A percentile compares a stretch with the other conserved stretches of the same genome.
phyloP scores from a whole-genome alignment of 371 early-diverging fungal species.

The Lichtheimia ornata region DNA sequence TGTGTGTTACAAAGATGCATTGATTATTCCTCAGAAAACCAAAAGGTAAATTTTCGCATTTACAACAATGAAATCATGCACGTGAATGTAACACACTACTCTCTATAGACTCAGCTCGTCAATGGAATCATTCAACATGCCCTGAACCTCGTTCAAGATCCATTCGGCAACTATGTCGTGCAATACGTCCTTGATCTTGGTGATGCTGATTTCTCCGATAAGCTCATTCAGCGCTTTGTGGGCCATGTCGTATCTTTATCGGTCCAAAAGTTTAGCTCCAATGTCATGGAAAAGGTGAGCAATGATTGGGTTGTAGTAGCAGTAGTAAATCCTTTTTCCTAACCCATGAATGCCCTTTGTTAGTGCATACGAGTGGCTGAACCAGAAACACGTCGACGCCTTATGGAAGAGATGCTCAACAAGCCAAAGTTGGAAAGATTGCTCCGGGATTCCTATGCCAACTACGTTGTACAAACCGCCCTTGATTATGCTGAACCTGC shows the following conservation, averaged over 20 bases:
- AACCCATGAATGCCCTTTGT: background rate
- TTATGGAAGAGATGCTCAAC: slow-evolving; percentile 79
- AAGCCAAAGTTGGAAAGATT: slow-evolving; percentile 69
- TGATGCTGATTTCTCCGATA: slow-evolving; percentile 67
- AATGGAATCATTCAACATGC: slow-evolving; percentile 76
- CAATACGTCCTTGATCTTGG: slow-evolving; percentile 92
- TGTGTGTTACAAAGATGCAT: slow-evolving; percentile 97
- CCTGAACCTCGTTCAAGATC: slow-evolving; percentile 85
- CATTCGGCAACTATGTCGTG: slow-evolving; percentile 98
- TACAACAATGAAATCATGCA: no score
- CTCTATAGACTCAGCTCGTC: slow-evolving; percentile 64
- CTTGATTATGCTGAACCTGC: slow-evolving; percentile 79
- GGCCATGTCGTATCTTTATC: slow-evolving; percentile 75
- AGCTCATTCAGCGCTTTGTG: slow-evolving; percentile 76
- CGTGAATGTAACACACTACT: background rate
- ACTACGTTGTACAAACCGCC: slow-evolving; percentile 93
- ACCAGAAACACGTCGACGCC: slow-evolving; percentile 61
- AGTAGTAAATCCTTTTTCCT: background rate
- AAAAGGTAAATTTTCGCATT: slow-evolving; percentile 49
- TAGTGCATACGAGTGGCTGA: slow-evolving; percentile 84
- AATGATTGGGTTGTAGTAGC: background rate
- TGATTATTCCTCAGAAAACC: slow-evolving; percentile 78
- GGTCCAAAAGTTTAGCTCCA: slow-evolving; percentile 90
- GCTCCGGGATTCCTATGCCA: slow-evolving; percentile 85
- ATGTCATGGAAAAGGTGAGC: slow-evolving; percentile 88